Evolutionary conservation across 2,329 filamentous ascomycete species (phyloP).

Genomic region (Diaporthe humulicola): DNA sequence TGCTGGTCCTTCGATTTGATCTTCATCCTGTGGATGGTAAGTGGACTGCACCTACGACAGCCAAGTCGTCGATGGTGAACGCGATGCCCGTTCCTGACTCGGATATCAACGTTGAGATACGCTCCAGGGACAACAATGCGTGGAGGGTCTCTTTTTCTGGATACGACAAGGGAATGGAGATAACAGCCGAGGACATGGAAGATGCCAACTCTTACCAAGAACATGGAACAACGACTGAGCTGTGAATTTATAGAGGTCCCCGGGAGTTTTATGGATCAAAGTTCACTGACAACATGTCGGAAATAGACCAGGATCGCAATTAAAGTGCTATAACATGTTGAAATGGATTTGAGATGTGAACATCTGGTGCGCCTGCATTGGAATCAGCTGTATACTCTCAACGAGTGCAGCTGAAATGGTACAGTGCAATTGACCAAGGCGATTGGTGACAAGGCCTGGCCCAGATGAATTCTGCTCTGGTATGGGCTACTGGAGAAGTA

Average conservation of each 20-base stretch:
- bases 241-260: no score
- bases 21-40: slow-evolving; percentile 5
- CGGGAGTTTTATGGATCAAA: no score
- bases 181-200: slow-evolving; percentile 17
- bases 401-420: no score
- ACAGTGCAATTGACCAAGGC: neutral
- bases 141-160: slow-evolving; percentile 24
- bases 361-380: neutral
- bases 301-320: no score
- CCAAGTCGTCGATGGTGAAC: slow-evolving; percentile 15
- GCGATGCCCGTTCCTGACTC: slow-evolving; percentile 26
- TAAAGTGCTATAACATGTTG: no score
- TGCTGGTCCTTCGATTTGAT: slow-evolving; percentile 17
- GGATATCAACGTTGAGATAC: slow-evolving; percentile 4
- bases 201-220: neutral
- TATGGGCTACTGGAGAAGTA: no score
- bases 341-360: neutral
- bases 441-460: neutral
- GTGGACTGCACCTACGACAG: slow-evolving; percentile 17
- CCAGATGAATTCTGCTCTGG: no score
- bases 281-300: no score
- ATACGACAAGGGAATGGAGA: slow-evolving; percentile 27
- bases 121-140: neutral
- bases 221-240: neutral
- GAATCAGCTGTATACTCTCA: neutral